phyloP scores from a whole-genome alignment of 2,329 filamentous ascomycete species.

The Ceratocystis variospora region DNA sequence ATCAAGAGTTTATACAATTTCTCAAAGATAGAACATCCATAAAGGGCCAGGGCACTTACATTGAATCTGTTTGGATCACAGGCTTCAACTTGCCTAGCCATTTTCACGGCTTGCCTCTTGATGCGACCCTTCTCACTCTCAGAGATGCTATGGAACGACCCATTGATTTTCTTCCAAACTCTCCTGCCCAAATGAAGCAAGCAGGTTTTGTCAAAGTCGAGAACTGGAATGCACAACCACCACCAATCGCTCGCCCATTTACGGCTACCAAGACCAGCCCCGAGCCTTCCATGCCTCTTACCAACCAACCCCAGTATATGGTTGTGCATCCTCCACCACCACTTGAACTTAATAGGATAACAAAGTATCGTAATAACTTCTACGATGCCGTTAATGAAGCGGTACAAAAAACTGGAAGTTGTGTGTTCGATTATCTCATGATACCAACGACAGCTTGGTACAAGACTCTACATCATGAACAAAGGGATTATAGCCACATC shows the following conservation, averaged over 20 bases:
- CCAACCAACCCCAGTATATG: neutral
- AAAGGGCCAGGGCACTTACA: constrained; percentile 26
- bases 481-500: neutral
- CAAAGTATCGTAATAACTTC: constrained; percentile 8
- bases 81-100: constrained; percentile 23
- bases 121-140: constrained; percentile 32
- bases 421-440: neutral
- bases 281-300: neutral
- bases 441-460: neutral
- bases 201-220: constrained; percentile 26
- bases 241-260: constrained; percentile 17
- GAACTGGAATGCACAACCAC: constrained; percentile 27
- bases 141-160: constrained; percentile 25
- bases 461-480: neutral
- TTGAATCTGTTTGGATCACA: constrained; percentile 36
- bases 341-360: neutral
- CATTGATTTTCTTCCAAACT: constrained; percentile 28
- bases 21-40: constrained; percentile 25
- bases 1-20: constrained; percentile 32
- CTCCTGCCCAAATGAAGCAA: constrained; percentile 22
- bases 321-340: constrained; percentile 27
- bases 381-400: constrained; percentile 7
- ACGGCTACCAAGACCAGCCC: too few relatives aligned
- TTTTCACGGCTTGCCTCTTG: constrained; percentile 27
- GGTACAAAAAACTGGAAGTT: neutral